These are phyloP conservation scores for Neoconidiobolus thromboides DNA, from an alignment of 371 early-diverging fungal species.

Conservation along the genomic window DNA sequence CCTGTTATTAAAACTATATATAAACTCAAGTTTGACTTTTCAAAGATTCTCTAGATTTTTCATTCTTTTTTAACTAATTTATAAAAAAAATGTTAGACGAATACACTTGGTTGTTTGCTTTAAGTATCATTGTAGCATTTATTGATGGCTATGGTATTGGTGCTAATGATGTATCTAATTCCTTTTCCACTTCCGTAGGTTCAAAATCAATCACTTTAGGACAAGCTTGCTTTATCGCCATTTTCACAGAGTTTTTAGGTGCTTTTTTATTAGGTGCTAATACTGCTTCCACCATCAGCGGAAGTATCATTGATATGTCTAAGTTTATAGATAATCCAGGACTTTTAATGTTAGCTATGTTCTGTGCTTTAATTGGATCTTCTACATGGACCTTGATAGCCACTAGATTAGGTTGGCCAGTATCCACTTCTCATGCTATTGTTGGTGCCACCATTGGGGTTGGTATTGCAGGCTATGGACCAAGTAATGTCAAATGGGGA, in stretches of 20 bases:
- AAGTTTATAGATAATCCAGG: constrained; percentile 36
- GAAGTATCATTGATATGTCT: constrained; percentile 37
- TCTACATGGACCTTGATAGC: constrained; percentile 62
- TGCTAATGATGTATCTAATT: constrained; percentile 80
- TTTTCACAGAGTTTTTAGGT: constrained; percentile 70
- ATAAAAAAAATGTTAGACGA: neutral
- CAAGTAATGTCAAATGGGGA: constrained; percentile 37
- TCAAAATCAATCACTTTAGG: constrained; percentile 51
- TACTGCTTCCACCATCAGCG: constrained; percentile 60
- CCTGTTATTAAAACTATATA: no score
- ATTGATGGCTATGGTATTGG: constrained; percentile 54
- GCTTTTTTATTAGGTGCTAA: constrained; percentile 58
- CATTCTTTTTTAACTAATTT: no score
- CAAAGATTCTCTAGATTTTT: no score
- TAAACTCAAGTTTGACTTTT: no score
- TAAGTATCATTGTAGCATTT: constrained; percentile 43
- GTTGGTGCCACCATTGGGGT: constrained; percentile 68
- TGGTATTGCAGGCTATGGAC: constrained; percentile 57
- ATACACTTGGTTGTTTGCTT: constrained; percentile 49
- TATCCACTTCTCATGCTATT: constrained; percentile 39
- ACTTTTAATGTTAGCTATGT: constrained; percentile 63
- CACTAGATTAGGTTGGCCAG: constrained; percentile 47
- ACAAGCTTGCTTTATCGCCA: constrained; percentile 57
- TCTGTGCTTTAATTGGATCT: constrained; percentile 59
- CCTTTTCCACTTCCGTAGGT: constrained; percentile 71